Conservation (phyloP, 306 rosid genomes). For the Echinosophora koreensis region DNA sequence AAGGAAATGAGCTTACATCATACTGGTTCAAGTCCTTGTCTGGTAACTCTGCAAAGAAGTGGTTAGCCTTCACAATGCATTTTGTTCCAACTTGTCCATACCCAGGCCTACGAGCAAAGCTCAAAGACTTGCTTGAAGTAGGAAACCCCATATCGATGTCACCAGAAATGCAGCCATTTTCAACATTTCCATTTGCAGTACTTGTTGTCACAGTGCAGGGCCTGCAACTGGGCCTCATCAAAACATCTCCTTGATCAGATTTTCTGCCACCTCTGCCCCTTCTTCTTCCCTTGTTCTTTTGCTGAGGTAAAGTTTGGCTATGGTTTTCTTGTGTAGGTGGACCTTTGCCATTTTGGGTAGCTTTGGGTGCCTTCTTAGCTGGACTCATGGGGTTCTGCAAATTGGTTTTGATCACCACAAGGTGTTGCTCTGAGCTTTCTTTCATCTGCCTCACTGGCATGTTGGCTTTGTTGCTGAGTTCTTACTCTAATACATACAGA, state of each 20-base stretch:
- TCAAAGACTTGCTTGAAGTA: constrained; percentile 83
- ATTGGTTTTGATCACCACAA: constrained; percentile 91
- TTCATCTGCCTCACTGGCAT: constrained; percentile 98
- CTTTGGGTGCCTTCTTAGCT: constrained; percentile 67
- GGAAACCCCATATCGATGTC: constrained; percentile 75
- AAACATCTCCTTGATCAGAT: constrained; percentile 84
- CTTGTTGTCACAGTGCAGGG: constrained; percentile 66
- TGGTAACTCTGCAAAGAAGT: constrained; percentile 95
- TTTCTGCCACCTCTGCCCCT: constrained; percentile 87
- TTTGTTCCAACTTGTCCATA: constrained; percentile 92
- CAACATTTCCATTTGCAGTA: constrained; percentile 50
- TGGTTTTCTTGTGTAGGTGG: constrained; percentile 68
- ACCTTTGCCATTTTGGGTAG: constrained; percentile 83
- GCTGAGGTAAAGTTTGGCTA: constrained; percentile 69
- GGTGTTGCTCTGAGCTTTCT: constrained; percentile 93
- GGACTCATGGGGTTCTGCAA: constrained; percentile 73
- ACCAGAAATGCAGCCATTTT: constrained; percentile 58
- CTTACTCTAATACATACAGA: constrained; percentile 34
- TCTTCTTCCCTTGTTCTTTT: constrained; percentile 81
- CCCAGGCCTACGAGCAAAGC: constrained; percentile 90
- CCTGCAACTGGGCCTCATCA: constrained; percentile 83
- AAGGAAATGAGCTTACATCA: constrained; percentile 76
- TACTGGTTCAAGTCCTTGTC: constrained; percentile 97
- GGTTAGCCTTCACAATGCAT: constrained; percentile 96
- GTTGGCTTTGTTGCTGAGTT: constrained; percentile 41